Evolutionary conservation across 768 basidiomycete genomes (phyloP).

Genomic region (Heimioporus sp.): DNA sequence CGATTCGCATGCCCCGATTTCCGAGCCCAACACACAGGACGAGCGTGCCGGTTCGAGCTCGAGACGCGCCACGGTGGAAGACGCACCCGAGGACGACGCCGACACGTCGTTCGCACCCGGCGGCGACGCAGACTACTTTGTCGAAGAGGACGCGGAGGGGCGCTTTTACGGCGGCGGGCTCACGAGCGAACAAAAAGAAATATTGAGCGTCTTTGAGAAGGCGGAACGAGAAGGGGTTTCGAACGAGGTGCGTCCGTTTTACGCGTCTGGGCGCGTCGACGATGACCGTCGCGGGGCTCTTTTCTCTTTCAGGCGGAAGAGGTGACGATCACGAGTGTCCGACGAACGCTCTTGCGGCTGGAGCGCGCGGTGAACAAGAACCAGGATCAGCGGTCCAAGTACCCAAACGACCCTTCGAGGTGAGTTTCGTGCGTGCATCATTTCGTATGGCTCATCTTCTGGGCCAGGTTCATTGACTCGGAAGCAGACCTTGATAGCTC

Average conservation of each 20-base stretch:
- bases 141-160: slow-evolving; percentile 89
- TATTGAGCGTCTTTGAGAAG: slow-evolving; percentile 90
- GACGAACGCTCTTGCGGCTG: slow-evolving; percentile 73
- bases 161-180: slow-evolving; percentile 94
- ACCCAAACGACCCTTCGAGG: slow-evolving; percentile 90
- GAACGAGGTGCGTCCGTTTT: slow-evolving; percentile 58
- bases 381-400: slow-evolving; percentile 94
- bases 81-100: slow-evolving; percentile 37
- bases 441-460: slow-evolving; percentile 3
- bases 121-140: slow-evolving; percentile 87
- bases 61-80: slow-evolving; percentile 56
- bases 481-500: slow-evolving; percentile 92
- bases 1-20: not conserved
- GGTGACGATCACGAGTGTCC: slow-evolving; percentile 66
- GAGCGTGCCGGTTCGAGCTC: slow-evolving; percentile 22
- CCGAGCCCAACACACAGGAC: slow-evolving; percentile 10
- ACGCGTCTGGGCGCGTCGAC: not conserved
- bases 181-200: slow-evolving; percentile 90
- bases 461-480: slow-evolving; percentile 91
- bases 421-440: slow-evolving; percentile 30
- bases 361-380: slow-evolving; percentile 93
- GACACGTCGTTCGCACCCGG: slow-evolving; percentile 71
- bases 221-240: slow-evolving; percentile 59
- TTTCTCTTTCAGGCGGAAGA: slow-evolving; percentile 52
- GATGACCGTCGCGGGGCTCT: not conserved